Percentiles rank a stretch among this genome's conserved stretches.
phyloP scores from a whole-genome alignment of 139 green algal genomes.

The Gonium pectorale region DNA sequence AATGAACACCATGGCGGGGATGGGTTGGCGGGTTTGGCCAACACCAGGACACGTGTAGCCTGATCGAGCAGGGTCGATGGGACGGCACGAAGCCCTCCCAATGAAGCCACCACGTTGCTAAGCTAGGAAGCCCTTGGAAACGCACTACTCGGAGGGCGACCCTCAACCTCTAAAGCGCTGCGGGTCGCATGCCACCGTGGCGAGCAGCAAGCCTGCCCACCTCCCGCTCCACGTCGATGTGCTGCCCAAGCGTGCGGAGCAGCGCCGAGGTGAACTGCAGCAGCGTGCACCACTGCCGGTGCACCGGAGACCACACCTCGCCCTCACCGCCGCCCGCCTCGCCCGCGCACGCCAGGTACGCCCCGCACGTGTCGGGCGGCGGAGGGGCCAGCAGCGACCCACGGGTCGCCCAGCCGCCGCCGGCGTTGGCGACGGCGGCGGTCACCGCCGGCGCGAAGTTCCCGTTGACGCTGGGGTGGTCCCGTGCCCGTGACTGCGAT shows the following conservation, averaged over 20 bases:
- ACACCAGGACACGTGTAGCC: too few species aligned
- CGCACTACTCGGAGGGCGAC: too few species aligned
- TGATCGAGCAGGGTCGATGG: too few species aligned
- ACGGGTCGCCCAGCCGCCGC: not conserved
- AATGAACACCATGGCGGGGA: too few species aligned
- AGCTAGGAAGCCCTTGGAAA: too few species aligned
- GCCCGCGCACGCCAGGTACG: not conserved
- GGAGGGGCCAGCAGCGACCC: not conserved
- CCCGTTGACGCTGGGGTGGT: slow-evolving; percentile 28
- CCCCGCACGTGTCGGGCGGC: slow-evolving; percentile 19
- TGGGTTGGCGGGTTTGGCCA: too few species aligned
- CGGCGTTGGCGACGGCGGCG: too few species aligned
- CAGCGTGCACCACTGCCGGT: slow-evolving; percentile 56
- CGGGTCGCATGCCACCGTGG: too few species aligned
- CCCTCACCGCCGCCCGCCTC: not conserved
- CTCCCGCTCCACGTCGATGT: slow-evolving; percentile 47
- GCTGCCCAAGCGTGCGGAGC: slow-evolving; percentile 48
- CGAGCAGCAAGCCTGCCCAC: too few species aligned
- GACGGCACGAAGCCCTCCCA: too few species aligned
- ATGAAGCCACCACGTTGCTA: too few species aligned
- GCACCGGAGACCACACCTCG: slow-evolving; percentile 29
- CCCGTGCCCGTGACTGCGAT: slow-evolving; percentile 28
- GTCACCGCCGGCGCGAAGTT: not conserved
- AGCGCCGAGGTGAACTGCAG: slow-evolving; percentile 49
- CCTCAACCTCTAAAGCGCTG: too few species aligned